These are phyloP conservation scores for Claviceps pazoutovae DNA, from an alignment of 2,329 filamentous ascomycete species.

Conservation along the genomic window DNA sequence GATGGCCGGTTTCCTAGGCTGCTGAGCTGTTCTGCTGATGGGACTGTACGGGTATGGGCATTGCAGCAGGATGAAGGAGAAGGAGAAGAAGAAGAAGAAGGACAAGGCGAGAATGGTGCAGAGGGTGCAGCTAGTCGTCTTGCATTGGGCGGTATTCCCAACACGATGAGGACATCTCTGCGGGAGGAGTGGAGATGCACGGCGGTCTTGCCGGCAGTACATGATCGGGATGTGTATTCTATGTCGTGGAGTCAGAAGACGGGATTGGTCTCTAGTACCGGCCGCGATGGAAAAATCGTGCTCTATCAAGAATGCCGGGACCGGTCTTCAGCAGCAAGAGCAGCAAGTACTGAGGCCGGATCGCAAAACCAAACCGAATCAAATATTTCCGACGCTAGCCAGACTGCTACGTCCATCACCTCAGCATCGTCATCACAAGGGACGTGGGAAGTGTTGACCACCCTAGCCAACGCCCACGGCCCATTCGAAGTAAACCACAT, in stretches of 20 bases:
- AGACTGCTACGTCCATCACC: constrained; percentile 3
- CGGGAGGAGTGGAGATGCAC: constrained; percentile 79
- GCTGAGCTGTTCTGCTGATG: constrained; percentile 75
- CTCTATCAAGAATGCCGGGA: constrained; percentile 53
- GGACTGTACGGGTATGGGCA: constrained; percentile 67
- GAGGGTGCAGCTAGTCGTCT: constrained; percentile 21
- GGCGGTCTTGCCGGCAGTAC: constrained; percentile 55
- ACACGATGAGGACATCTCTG: constrained; percentile 66
- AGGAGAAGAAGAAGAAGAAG: constrained; percentile 32
- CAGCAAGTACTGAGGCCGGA: too few species aligned
- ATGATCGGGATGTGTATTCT: constrained; percentile 73
- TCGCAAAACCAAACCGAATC: neutral
- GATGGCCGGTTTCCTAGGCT: constrained; percentile 44
- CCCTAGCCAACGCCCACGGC: constrained; percentile 64
- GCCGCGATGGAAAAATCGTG: constrained; percentile 71
- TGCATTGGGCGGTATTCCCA: constrained; percentile 56
- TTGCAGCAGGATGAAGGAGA: constrained; percentile 41
- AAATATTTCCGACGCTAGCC: neutral
- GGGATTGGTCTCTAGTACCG: constrained; percentile 73
- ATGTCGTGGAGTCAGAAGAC: constrained; percentile 68
- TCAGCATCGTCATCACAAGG: constrained; percentile 24
- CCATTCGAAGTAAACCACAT: constrained; percentile 92
- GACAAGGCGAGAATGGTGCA: constrained; percentile 12
- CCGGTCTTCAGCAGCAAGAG: neutral
- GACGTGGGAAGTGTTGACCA: constrained; percentile 55